These are phyloP conservation scores for Ajuga chamaepitys DNA, from an alignment of 257 asterid species.

Conservation along the genomic window DNA sequence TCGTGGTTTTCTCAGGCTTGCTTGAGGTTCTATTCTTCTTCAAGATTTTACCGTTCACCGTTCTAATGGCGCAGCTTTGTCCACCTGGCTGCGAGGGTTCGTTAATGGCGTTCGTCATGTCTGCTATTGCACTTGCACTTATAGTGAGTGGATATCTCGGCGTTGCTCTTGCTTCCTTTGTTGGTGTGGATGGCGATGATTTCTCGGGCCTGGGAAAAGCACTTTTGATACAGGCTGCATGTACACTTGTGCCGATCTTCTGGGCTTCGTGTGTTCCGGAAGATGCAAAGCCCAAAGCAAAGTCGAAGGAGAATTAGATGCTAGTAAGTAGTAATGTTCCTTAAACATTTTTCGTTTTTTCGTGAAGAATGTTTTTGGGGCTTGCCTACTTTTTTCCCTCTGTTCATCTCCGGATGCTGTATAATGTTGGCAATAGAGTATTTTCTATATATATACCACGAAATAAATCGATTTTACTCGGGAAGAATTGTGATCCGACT, in stretches of 20 bases:
- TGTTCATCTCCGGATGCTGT: not conserved
- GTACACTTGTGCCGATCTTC: conserved; percentile 63
- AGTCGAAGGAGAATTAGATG: conserved; percentile 45
- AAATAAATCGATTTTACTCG: not conserved
- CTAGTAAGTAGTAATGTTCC: not conserved
- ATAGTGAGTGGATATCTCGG: conserved; percentile 85
- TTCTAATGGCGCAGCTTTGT: conserved; percentile 78
- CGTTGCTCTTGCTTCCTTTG: conserved; percentile 58
- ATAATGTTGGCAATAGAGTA: not conserved
- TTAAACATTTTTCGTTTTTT: no score
- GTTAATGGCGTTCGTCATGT: conserved; percentile 86
- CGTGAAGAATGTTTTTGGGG: no score
- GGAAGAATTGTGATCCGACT: not conserved
- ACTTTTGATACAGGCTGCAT: conserved; percentile 67
- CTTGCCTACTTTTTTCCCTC: not conserved
- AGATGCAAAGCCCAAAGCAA: conserved; percentile 30
- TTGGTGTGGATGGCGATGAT: conserved; percentile 56
- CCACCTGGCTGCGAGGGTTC: conserved; percentile 98
- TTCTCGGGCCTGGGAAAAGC: conserved; percentile 60
- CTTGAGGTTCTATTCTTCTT: conserved; percentile 71
- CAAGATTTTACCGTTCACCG: conserved; percentile 77
- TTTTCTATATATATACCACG: not conserved
- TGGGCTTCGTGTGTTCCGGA: conserved; percentile 62
- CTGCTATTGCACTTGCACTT: conserved; percentile 69
- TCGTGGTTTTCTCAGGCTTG: conserved; percentile 65